Evolutionary conservation across 441 rosid genomes (phyloP), one percentile per base, ranked within the genome.

Genomic region (Erodium moschatum): DNA sequence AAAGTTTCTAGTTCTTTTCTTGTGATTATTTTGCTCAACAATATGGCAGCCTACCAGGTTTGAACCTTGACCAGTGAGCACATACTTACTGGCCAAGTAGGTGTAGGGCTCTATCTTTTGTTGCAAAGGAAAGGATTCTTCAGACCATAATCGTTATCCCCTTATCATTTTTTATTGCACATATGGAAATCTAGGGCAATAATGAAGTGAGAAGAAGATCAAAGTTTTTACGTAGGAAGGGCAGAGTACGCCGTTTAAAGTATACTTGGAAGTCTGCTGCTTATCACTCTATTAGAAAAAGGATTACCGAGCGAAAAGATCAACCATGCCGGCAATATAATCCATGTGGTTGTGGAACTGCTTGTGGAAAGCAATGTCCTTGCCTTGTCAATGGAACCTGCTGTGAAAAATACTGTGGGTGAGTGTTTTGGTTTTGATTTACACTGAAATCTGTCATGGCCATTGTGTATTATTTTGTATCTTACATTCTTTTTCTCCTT

Each of bases 401-500:
- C 86, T 94, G 99, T 70, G 99, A 94, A 83, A 94, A 94, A 83
- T 95, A 95, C 72, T 95, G 99, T 78, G 96, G 97, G 99, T 95
- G 82, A 85, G 95, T 74, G 70, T 72, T 76, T 70, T 52, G 60
- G 8, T 52, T 52, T 52, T 15, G 7, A 52, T n/a, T 13, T 15
- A 52, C 60, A 52, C 20, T 6, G 20, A 52, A 50, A 52, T n/a
- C 7, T 15, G 60, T 16, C 50, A 44, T 44, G n/a, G 50, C n/a
- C 13, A n/a, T 44, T 44, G 35, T 3, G n/a, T 11, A 10, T 44
- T 9, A 9, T 44, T 44, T 10, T 44, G n/a, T 44, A 44, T 44
- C 50, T 10, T 44, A 12, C 50, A 44, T 44, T 10, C 13, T 44
- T 44, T 31, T 31, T 31, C 3, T 31, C 35, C 35, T 31, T 31